phyloP scores from a whole-genome alignment of 192 early-diverging fungal species.

The Linnemannia schmuckeri region DNA sequence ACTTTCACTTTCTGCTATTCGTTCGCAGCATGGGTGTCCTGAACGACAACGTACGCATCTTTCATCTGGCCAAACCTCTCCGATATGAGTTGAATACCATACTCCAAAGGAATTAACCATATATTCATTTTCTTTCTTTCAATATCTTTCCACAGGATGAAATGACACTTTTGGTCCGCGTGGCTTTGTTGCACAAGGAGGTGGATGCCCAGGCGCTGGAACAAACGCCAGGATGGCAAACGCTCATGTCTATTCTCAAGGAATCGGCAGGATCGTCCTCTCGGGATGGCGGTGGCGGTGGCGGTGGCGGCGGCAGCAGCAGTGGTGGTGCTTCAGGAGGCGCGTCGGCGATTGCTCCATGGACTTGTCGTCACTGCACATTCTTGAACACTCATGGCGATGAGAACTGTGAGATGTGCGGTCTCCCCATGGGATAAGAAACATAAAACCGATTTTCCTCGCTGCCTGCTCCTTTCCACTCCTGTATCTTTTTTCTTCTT shows the following conservation, averaged over 20 bases:
- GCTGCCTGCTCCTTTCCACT: background rate
- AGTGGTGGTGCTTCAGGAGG: conserved; percentile 27
- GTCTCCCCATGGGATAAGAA: conserved; percentile 70
- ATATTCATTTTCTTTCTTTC: background rate
- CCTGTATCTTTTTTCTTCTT: background rate
- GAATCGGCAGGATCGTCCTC: conserved; percentile 58
- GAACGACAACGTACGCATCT: conserved; percentile 49
- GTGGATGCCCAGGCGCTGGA: conserved; percentile 52
- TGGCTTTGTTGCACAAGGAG: conserved; percentile 51
- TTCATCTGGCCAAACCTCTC: background rate
- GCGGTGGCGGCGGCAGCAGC: conserved; percentile 8
- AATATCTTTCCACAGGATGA: conserved; percentile 54
- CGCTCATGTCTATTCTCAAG: conserved; percentile 71
- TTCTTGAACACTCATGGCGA: conserved; percentile 73
- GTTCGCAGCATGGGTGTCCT: conserved; percentile 77
- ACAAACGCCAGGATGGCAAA: conserved; percentile 76
- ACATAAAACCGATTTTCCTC: background rate
- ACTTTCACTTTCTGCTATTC: conserved; percentile 90
- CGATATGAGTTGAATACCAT: background rate
- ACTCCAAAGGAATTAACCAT: background rate
- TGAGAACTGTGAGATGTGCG: conserved; percentile 87
- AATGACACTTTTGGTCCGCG: conserved; percentile 62
- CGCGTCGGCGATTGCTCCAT: conserved; percentile 47
- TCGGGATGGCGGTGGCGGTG: conserved; percentile 1
- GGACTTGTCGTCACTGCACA: conserved; percentile 86